Percentiles rank a stretch among this genome's conserved stretches.
Conservation (phyloP, 495 filamentous ascomycete species). For the Tuber borchii region DNA sequence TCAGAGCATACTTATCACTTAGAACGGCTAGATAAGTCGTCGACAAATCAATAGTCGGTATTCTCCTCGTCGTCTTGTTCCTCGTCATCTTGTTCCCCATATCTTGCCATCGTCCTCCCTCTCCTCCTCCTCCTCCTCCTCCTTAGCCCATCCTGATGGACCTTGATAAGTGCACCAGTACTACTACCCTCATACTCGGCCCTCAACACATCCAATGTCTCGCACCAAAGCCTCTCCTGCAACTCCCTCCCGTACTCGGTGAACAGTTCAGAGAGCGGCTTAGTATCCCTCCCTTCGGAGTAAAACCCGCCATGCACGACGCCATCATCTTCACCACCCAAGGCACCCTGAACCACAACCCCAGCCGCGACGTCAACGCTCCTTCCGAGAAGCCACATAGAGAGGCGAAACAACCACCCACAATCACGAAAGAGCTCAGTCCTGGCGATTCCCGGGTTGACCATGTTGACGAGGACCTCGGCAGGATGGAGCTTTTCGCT, state of each 20-base stretch:
- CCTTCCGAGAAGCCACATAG: not conserved
- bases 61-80: not conserved
- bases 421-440: not conserved
- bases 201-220: not conserved
- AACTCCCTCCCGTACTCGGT: not conserved
- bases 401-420: not conserved
- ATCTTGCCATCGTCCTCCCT: not conserved
- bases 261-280: not conserved
- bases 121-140: not conserved
- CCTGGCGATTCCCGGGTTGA: not conserved
- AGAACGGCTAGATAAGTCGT: not conserved
- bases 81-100: not conserved
- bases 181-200: not conserved
- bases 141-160: not conserved
- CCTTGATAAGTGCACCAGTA: not conserved
- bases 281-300: not conserved
- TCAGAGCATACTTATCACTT: not conserved
- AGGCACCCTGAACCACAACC: not conserved
- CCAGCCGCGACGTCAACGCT: not conserved
- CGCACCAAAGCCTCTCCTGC: not conserved
- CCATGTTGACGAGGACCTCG: not conserved
- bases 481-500: not conserved
- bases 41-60: not conserved
- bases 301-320: not conserved
- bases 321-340: not conserved